phyloP scores from a whole-genome alignment of 139 green algal species.

The Edaphochlamys debaryana region DNA sequence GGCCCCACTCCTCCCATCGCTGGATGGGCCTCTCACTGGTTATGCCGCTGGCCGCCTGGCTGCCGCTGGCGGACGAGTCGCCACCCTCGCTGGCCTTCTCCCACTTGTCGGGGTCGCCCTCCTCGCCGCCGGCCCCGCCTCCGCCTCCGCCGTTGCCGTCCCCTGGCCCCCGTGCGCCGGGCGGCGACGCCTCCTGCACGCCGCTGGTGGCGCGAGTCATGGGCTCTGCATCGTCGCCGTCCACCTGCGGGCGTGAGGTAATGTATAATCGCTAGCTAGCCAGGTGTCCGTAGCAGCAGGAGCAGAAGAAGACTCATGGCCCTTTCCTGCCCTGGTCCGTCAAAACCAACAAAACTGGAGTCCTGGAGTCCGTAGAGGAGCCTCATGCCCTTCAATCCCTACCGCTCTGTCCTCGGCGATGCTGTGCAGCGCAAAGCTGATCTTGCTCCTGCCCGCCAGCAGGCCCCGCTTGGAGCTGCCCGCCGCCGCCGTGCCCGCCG shows the following conservation, averaged over 20 bases:
- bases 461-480: neutral
- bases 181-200: neutral
- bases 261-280: neutral
- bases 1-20: no score
- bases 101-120: neutral
- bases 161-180: neutral
- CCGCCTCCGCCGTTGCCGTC: neutral
- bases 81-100: conserved; percentile 26
- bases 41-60: conserved; percentile 34
- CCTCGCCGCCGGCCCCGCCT: neutral
- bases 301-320: no score
- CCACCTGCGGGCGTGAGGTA: no score
- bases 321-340: no score
- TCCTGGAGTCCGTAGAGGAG: no score
- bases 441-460: neutral
- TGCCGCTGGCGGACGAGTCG: conserved; percentile 1
- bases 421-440: no score
- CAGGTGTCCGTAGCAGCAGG: no score
- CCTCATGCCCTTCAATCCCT: neutral
- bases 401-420: neutral
- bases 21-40: conserved; percentile 13
- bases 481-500: no score
- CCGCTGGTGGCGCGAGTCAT: neutral
- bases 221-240: neutral
- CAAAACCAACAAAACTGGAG: no score